These are phyloP conservation scores for Naganishia sp. DNA, from an alignment of 1,284 basidiomycete species.

Conservation along the genomic window DNA sequence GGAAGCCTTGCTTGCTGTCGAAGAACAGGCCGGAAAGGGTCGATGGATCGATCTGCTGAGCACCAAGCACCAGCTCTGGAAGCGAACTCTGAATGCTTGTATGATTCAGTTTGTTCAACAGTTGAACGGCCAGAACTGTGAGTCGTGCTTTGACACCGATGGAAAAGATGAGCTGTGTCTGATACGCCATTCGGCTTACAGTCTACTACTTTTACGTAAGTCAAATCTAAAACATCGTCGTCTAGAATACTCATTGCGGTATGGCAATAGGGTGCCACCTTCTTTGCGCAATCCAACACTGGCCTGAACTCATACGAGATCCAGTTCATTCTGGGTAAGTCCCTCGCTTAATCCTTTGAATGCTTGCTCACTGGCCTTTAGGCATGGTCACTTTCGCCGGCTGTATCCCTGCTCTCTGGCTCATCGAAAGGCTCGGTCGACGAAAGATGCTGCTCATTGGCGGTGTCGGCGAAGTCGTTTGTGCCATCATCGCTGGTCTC, in stretches of 20 bases:
- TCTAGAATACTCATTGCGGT: constrained; percentile 49
- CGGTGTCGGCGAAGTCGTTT: constrained; percentile 61
- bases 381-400: constrained; percentile 40
- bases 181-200: constrained; percentile 20
- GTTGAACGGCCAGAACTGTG: constrained; percentile 57
- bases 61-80: constrained; percentile 66
- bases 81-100: constrained; percentile 61
- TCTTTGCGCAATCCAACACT: constrained; percentile 75
- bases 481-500: constrained; percentile 59
- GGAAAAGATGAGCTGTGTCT: constrained; percentile 20
- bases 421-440: constrained; percentile 48
- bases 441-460: constrained; percentile 62
- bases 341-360: constrained; percentile 65
- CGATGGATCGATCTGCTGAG: constrained; percentile 79
- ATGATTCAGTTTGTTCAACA: constrained; percentile 81
- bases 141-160: neutral
- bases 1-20: constrained; percentile 58
- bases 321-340: constrained; percentile 67
- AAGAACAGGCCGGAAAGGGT: constrained; percentile 75
- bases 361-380: constrained; percentile 46
- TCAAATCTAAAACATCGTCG: constrained; percentile 59
- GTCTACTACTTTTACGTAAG: constrained; percentile 10
- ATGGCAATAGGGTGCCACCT: constrained; percentile 59
- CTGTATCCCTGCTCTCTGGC: constrained; percentile 48
- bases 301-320: constrained; percentile 68